These are phyloP conservation scores for Mrakia blollopis DNA, from an alignment of 768 basidiomycete species.

Conservation along the genomic window DNA sequence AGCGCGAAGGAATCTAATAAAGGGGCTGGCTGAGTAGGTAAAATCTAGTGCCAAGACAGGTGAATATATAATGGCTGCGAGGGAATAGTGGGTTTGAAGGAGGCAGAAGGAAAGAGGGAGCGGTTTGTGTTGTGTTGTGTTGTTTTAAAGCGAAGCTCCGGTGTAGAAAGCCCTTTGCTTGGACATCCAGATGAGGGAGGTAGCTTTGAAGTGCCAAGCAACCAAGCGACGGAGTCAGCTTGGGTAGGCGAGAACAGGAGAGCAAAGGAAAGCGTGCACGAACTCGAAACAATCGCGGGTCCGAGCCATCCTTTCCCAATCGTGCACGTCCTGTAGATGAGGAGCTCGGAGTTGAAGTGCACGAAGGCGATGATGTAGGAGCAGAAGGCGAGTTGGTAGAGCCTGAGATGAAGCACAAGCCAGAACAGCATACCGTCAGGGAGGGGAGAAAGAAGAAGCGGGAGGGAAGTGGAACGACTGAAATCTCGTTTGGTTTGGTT, in stretches of 20 bases:
- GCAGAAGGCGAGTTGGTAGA: constrained; percentile 82
- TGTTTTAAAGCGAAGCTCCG: background rate
- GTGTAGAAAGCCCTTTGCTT: constrained; percentile 70
- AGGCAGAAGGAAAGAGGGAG: background rate
- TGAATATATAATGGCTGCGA: too few relatives aligned
- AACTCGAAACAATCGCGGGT: constrained; percentile 81
- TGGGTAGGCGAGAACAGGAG: too few relatives aligned
- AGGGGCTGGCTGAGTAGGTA: too few relatives aligned
- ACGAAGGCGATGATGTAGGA: constrained; percentile 85
- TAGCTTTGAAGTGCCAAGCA: constrained; percentile 52
- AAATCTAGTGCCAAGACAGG: too few relatives aligned
- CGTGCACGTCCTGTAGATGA: constrained; percentile 73
- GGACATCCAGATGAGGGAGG: constrained; percentile 78
- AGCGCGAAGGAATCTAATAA: too few relatives aligned
- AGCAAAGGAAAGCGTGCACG: constrained; percentile 41
- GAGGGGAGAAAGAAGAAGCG: background rate
- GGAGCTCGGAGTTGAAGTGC: constrained; percentile 80
- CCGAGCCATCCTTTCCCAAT: constrained; percentile 58
- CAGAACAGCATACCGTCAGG: background rate
- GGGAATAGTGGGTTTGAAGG: background rate
- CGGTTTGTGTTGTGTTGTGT: too few relatives aligned
- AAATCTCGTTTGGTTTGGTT: too few relatives aligned
- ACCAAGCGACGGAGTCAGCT: background rate
- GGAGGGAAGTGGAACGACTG: background rate
- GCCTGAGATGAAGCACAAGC: constrained; percentile 48